These are phyloP conservation scores for Ustilago hordei DNA, from an alignment of 1,284 basidiomycete genomes.

Conservation along the genomic window DNA sequence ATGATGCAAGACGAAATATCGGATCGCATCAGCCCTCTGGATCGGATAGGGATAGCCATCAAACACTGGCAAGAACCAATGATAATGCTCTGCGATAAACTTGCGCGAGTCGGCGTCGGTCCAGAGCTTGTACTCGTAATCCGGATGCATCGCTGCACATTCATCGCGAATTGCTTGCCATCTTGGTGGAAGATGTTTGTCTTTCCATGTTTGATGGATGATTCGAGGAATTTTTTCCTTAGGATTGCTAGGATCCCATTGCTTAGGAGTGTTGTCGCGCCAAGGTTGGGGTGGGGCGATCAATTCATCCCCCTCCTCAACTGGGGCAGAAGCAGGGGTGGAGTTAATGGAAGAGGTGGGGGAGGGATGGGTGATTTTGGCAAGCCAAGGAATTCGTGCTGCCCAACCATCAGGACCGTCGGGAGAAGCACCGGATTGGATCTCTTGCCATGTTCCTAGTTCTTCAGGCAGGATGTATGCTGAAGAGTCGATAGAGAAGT, in stretches of 20 bases:
- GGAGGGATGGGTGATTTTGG: slow-evolving; percentile 34
- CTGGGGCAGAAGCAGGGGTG: slow-evolving; percentile 12
- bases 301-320: slow-evolving; percentile 19
- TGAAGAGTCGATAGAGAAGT: slow-evolving; percentile 78
- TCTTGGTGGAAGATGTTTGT: slow-evolving; percentile 82
- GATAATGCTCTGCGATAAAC: slow-evolving; percentile 88
- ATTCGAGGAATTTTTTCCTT: slow-evolving; percentile 80
- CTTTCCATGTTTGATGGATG: slow-evolving; percentile 99
- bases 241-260: slow-evolving; percentile 47
- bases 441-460: slow-evolving; percentile 66
- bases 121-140: slow-evolving; percentile 98
- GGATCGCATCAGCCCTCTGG: slow-evolving; percentile 95
- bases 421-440: slow-evolving; percentile 49
- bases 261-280: slow-evolving; percentile 45
- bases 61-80: slow-evolving; percentile 92
- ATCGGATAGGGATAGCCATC: slow-evolving; percentile 93
- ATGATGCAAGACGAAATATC: slow-evolving; percentile 95
- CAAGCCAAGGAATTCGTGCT: slow-evolving; percentile 51
- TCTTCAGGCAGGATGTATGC: slow-evolving; percentile 63
- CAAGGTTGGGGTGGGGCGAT: slow-evolving; percentile 36
- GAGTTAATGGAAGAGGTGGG: slow-evolving; percentile 1
- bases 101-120: slow-evolving; percentile 89
- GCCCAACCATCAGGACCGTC: slow-evolving; percentile 54
- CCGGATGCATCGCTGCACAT: slow-evolving; percentile 73
- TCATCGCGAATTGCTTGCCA: slow-evolving; percentile 76